These are phyloP conservation scores for Stemphylium vesicarium DNA, from an alignment of 2,329 filamentous ascomycete species.

Conservation along the genomic window DNA sequence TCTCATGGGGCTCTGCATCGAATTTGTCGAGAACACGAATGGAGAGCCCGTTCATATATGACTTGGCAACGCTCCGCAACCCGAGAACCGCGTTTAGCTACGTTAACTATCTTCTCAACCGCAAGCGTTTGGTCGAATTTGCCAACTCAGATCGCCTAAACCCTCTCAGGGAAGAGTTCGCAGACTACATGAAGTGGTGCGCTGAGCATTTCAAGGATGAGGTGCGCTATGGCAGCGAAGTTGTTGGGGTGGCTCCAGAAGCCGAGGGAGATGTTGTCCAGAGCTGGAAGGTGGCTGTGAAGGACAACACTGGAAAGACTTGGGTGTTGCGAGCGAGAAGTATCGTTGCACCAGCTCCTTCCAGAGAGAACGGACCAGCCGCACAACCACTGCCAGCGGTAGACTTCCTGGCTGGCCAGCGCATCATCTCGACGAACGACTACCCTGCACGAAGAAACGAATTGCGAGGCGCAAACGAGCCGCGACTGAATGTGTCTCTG, in stretches of 20 bases:
- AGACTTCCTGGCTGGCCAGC: constrained; percentile 42
- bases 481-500: constrained; percentile 39
- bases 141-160: constrained; percentile 47
- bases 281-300: constrained; percentile 39
- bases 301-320: constrained; percentile 31
- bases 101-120: constrained; percentile 41
- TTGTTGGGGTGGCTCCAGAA: constrained; percentile 38
- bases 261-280: constrained; percentile 23
- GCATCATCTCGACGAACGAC: constrained; percentile 42
- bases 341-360: constrained; percentile 36
- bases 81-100: constrained; percentile 46
- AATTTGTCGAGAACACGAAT: constrained; percentile 43
- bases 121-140: constrained; percentile 43
- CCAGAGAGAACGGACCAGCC: constrained; percentile 18
- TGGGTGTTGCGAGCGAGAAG: constrained; percentile 35
- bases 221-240: constrained; percentile 42
- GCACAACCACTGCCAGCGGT: constrained; percentile 30
- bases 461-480: constrained; percentile 35
- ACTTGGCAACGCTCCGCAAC: constrained; percentile 45
- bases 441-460: constrained; percentile 41
- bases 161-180: constrained; percentile 47
- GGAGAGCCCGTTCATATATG: constrained; percentile 45
- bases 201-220: constrained; percentile 43
- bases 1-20: constrained; percentile 40
- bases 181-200: constrained; percentile 48